Percentiles rank a stretch among this genome's conserved stretches.
Evolutionary conservation across 805 yeast genomes (phyloP).

Genomic region (Yamadazyma scolyti): DNA sequence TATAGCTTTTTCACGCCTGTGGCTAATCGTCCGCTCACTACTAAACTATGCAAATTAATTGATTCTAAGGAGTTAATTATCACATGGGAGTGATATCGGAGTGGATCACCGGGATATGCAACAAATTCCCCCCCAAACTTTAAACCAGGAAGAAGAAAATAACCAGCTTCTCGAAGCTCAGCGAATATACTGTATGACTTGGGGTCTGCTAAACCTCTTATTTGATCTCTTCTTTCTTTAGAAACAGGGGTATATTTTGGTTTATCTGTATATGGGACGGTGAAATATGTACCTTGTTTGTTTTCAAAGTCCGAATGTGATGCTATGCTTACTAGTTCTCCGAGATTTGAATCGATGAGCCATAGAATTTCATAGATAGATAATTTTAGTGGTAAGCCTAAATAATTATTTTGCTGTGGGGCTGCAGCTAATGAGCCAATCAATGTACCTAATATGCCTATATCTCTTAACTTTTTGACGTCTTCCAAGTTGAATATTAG

Average conservation of each 20-base stretch:
- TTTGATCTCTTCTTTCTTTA: background rate
- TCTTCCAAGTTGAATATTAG: conserved; percentile 57
- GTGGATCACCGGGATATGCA: conserved; percentile 94
- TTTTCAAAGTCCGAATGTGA: conserved; percentile 1
- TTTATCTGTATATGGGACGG: conserved; percentile 1
- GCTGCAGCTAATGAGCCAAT: conserved; percentile 82
- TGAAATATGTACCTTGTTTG: conserved; percentile 1
- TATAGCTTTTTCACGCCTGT: conserved; percentile 88
- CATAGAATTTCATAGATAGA: conserved; percentile 71
- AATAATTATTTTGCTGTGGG: conserved; percentile 90
- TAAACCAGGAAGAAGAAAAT: conserved; percentile 74
- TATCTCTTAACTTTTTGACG: conserved; percentile 51
- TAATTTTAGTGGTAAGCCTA: conserved; percentile 78
- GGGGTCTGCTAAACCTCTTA: conserved; percentile 3
- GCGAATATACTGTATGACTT: conserved; percentile 7
- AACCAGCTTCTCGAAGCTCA: conserved; percentile 41
- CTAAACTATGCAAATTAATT: conserved; percentile 44
- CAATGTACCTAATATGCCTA: conserved; percentile 72
- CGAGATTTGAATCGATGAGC: conserved; percentile 42
- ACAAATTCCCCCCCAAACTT: conserved; percentile 88
- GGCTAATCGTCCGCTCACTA: conserved; percentile 87
- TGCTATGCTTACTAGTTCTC: conserved; percentile 1
- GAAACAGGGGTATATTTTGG: background rate
- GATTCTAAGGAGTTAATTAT: conserved; percentile 48
- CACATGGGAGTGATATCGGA: conserved; percentile 83